A percentile compares a stretch with the other conserved stretches of the same genome.
Evolutionary conservation across 192 early-diverging fungal species (phyloP).

Genomic region (Allomyces macrogynus): DNA sequence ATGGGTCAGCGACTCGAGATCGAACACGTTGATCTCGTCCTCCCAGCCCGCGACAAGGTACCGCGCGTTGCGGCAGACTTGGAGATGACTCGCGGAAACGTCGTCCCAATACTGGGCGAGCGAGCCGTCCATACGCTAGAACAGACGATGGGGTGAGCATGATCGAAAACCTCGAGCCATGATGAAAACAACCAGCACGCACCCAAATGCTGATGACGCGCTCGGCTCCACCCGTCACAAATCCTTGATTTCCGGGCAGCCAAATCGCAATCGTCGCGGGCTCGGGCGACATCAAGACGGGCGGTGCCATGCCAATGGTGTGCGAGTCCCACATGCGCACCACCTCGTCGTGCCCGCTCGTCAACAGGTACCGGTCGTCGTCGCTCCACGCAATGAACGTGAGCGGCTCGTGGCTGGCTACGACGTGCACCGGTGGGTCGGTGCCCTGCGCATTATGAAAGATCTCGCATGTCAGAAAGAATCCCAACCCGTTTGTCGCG

Average conservation of each 20-base stretch:
- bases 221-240: conserved; percentile 9
- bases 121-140: conserved; percentile 2
- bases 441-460: background rate
- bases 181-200: background rate
- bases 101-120: conserved; percentile 4
- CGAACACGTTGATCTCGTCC: conserved; percentile 7
- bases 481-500: too few relatives aligned
- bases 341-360: background rate
- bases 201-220: conserved; percentile 7
- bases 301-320: background rate
- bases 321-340: background rate
- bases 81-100: conserved; percentile 6
- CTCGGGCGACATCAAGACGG: background rate
- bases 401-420: background rate
- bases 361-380: background rate
- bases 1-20: conserved; percentile 3
- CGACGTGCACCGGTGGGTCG: background rate
- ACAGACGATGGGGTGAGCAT: too few relatives aligned
- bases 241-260: conserved; percentile 4
- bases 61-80: conserved; percentile 1
- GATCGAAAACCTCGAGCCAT: too few relatives aligned
- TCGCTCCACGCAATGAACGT: background rate
- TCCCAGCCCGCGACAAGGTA: conserved; percentile 4
- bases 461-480: too few relatives aligned
- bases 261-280: conserved; percentile 4